phyloP scores from a whole-genome alignment of 2,329 filamentous ascomycete species.

The Monosporascus sp. region DNA sequence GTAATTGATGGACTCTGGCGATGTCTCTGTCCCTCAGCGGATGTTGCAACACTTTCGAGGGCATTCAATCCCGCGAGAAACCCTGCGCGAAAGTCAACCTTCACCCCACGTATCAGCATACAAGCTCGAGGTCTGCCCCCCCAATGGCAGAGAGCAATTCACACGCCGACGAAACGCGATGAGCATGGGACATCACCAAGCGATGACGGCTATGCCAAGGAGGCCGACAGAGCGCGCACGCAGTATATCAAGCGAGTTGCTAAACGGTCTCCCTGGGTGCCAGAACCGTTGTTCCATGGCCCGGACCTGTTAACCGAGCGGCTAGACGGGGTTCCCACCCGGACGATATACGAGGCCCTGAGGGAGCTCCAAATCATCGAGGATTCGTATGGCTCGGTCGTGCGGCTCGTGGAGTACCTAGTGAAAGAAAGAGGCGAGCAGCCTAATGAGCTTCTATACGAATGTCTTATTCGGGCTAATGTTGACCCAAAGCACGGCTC shows the following conservation, averaged over 20 bases:
- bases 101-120: neutral
- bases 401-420: conserved; percentile 51
- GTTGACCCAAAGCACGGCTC: conserved; percentile 58
- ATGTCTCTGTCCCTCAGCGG: conserved; percentile 55
- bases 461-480: conserved; percentile 70
- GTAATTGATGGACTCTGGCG: conserved; percentile 57
- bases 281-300: conserved; percentile 14
- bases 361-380: conserved; percentile 31
- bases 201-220: conserved; percentile 2
- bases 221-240: conserved; percentile 5
- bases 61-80: conserved; percentile 15
- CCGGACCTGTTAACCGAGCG: conserved; percentile 12
- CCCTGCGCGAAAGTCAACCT: neutral
- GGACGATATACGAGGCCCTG: conserved; percentile 43
- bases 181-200: neutral
- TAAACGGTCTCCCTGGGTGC: conserved; percentile 20
- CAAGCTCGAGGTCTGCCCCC: conserved; percentile 3
- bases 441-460: conserved; percentile 60
- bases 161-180: neutral
- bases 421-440: conserved; percentile 48
- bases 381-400: conserved; percentile 32
- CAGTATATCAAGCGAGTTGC: conserved; percentile 19
- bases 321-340: conserved; percentile 23
- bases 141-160: conserved; percentile 7
- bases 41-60: conserved; percentile 31